Base-by-base conservation (phyloP, 1,284 basidiomycete genomes). In the Heterobasidion annosum region DNA sequence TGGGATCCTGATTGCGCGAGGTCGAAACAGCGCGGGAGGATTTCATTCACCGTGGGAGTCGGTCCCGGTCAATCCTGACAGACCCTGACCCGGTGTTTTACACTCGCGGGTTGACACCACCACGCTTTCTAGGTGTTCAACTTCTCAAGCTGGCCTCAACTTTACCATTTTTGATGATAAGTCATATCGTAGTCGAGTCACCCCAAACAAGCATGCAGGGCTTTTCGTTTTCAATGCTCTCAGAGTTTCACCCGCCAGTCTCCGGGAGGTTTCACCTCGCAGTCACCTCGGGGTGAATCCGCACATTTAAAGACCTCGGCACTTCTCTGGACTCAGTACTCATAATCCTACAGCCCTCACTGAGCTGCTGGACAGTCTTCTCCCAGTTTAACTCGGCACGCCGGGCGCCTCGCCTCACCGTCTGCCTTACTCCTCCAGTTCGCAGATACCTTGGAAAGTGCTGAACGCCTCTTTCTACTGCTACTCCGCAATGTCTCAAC, bases 281-380 rank as follows among this genome's bases (percentile, higher is more conserved):
- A 60, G 54, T 35, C 62, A 63, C 61, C 61, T 65, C 63, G 62
- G 67, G n/a, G 63, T 57, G 62, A 65, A 59, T 58, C 60, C 62
- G 60, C 62, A 61, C 58, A 64, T 64, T 60, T 63, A 63, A 64
- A 58, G 57, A 59, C 62, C 61, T 65, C 66, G 66, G 64, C 52
- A 50, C 64, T 65, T 65, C 62, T 63, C 63, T 63, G 65, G 67
- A 59, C 5, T 62, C 59, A 48, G 51, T 57, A 58, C 55, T 62
- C 57, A 57, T 54, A 12, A n/a, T 40, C 37, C 60, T 56, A 56
- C 58, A 60, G 57, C 54, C 60, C 60, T 58, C 59, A 56, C 33
- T 57, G 61, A 65, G 59, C 35, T 18, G 58, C 58, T 58, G 48
- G 54, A 52, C 52, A 53, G 48, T 54, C 54, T 59, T 62, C 61